Base-by-base conservation (phyloP, 805 yeast species). In the Peterozyma toletana region DNA sequence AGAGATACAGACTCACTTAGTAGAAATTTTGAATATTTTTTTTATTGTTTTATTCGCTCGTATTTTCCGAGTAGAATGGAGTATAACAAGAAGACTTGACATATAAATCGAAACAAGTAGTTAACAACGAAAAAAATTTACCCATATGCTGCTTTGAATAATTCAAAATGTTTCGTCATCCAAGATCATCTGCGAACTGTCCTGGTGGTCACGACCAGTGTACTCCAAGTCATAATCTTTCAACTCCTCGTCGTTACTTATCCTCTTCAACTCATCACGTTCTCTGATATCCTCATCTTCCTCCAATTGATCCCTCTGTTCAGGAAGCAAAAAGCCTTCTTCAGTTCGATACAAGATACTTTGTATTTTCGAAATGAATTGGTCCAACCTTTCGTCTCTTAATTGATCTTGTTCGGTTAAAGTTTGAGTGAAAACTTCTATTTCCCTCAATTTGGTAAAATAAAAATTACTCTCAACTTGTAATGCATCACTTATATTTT, bases 401-500 rank as follows among this genome's bases (percentile, higher is more conserved):
- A 58, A 57, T 21, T 50, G 53, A 27, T 60, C 61, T 35, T 67
- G 63, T 73, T 40, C 41, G 34, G 40, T 35, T 10, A 80, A 70
- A 18, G 81, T 75, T 55, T 84, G 88, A 21, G 83, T 75, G 39
- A 90, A 64, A 27, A 87, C 78, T 62, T 93, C 99, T 44, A 93
- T 86, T 47, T 86, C 95, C 50, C 96, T 74, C 42, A 93, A 68
- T 63, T 91, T 93, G 55, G 84, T 81, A 64, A 86, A 91, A 61
- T 93, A 93, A 56, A 91, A 88, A 60, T 86, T 85, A 49, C 98
- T 77, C 59, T 93, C 97, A 1, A 85, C 76, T 54, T 83, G 86
- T 40, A 87, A 66, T 11, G 81, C 77, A 40, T 80, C 85, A 16
- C 82, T 74, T 11, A 82, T 77, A 17, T 75, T 68, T 46, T 71